Base-by-base conservation (phyloP, 2,329 filamentous ascomycete genomes). In the Colletotrichum somersetense region DNA sequence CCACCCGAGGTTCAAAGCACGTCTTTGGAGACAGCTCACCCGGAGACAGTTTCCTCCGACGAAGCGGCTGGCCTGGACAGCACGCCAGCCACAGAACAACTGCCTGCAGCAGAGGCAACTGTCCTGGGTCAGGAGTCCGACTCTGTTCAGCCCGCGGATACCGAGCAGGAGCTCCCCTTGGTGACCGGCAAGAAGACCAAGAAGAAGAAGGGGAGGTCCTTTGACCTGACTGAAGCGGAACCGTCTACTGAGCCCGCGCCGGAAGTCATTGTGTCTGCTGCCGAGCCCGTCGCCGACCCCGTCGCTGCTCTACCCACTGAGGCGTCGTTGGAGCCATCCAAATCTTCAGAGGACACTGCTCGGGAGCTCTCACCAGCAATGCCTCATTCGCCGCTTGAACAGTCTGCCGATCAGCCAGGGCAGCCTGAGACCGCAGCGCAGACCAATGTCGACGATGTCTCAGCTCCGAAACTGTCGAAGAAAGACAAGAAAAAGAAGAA, bases 401-500 rank as follows among this genome's bases (percentile, higher is more conserved):
- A 40, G 48, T n/a, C n/a, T 33, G 61, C 35, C 35, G 35, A 63
- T 14, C 46, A 20, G 3, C 12, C 23, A 40, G 35, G 18, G 18
- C 61, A 26, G 48, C 20, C 23, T 16, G 61, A 42, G 48, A 30
- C 11, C 48, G 35, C 7, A 38, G 23, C 30, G 18, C 46, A 38
- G 20, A 40, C 26, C n/a, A 20, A 30, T 10, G 46, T 53, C 20
- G 48, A 67, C 3, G 50, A 62, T 20, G 23, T 23, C 20, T 50
- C 64, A 11, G 26, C 26, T 11, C 44, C 55, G n/a, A 71, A 62
- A 23, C 44, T 67, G 40, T 69, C 68, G 12, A 76, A 71, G 71
- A 76, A 73, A 23, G 71, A 75, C 33, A 76, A 72, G 65, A 75
- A 73, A 50, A 74, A 75, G 66, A 62, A 65, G 35, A 72, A 73